phyloP scores from a whole-genome alignment of 2,329 filamentous ascomycete species.

The Hypoxylon sp. region DNA sequence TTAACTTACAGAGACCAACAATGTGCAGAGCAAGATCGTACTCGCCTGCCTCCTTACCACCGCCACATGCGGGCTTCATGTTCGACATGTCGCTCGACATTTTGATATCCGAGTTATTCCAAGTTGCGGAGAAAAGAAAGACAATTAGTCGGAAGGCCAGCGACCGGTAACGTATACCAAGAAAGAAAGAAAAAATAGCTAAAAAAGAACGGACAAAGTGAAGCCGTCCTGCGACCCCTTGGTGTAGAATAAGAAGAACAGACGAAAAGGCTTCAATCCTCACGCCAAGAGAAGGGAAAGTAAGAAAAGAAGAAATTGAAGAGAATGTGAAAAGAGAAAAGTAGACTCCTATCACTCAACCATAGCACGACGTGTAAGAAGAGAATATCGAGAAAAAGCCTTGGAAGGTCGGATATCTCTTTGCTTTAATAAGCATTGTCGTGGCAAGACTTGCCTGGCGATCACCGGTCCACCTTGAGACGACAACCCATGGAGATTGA shows the following conservation, averaged over 20 bases:
- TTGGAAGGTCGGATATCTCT: slow-evolving; percentile 39
- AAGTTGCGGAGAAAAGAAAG: slow-evolving; percentile 27
- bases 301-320: slow-evolving; percentile 38
- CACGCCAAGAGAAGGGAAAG: slow-evolving; percentile 44
- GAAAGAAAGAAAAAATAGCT: slow-evolving; percentile 35
- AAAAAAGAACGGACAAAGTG: slow-evolving; percentile 42
- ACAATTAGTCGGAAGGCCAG: slow-evolving; percentile 38
- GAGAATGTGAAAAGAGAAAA: slow-evolving; percentile 27
- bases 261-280: slow-evolving; percentile 44
- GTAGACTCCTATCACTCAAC: slow-evolving; percentile 41
- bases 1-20: slow-evolving; percentile 56
- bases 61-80: slow-evolving; percentile 55
- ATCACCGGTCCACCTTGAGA: slow-evolving; percentile 41
- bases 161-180: slow-evolving; percentile 40
- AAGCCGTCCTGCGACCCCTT: slow-evolving; percentile 56
- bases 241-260: slow-evolving; percentile 43
- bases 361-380: slow-evolving; percentile 34
- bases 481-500: slow-evolving; percentile 34
- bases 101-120: slow-evolving; percentile 25
- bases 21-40: slow-evolving; percentile 59
- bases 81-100: slow-evolving; percentile 46
- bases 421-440: slow-evolving; percentile 50
- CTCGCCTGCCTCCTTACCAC: slow-evolving; percentile 53
- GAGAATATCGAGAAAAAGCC: slow-evolving; percentile 37
- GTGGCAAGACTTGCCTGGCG: slow-evolving; percentile 43